A percentile compares a stretch with the other conserved stretches of the same genome.
These are phyloP conservation scores for Sutorius eximius DNA, from an alignment of 1,284 basidiomycete species.

Conservation along the genomic window DNA sequence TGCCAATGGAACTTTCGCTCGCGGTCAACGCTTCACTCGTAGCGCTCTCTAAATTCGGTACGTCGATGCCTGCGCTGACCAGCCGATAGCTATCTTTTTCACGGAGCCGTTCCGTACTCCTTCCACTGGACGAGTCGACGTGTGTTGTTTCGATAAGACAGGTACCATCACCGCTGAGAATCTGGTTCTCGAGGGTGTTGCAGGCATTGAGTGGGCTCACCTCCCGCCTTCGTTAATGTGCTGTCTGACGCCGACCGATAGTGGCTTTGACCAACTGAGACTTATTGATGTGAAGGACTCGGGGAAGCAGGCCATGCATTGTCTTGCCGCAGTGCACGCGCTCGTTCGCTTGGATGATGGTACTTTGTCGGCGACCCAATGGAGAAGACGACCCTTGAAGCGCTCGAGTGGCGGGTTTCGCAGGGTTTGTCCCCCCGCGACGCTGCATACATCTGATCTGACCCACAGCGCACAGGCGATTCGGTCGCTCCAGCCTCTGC, in stretches of 20 bases:
- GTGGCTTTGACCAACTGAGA: slow-evolving; percentile 57
- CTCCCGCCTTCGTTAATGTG: not conserved
- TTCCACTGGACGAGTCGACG: slow-evolving; percentile 88
- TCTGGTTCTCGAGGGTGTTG: slow-evolving; percentile 91
- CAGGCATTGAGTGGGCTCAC: slow-evolving; percentile 73
- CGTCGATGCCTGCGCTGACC: slow-evolving; percentile 16
- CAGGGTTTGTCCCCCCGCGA: slow-evolving; percentile 51
- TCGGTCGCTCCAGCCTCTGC: slow-evolving; percentile 59
- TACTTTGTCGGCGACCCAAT: slow-evolving; percentile 96
- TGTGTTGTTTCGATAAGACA: slow-evolving; percentile 98
- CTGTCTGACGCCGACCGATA: slow-evolving; percentile 31
- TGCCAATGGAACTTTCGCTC: slow-evolving; percentile 94
- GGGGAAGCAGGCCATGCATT: slow-evolving; percentile 77
- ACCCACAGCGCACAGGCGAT: slow-evolving; percentile 49
- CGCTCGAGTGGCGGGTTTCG: slow-evolving; percentile 85
- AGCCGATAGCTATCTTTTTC: slow-evolving; percentile 83
- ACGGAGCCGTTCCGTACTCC: slow-evolving; percentile 97
- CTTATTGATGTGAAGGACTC: slow-evolving; percentile 81
- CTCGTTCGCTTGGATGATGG: slow-evolving; percentile 93
- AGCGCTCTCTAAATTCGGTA: slow-evolving; percentile 89
- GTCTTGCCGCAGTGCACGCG: slow-evolving; percentile 93
- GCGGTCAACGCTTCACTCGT: slow-evolving; percentile 94
- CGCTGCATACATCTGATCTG: not conserved
- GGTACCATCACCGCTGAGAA: slow-evolving; percentile 96
- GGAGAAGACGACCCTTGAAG: slow-evolving; percentile 96